Base-by-base conservation (phyloP, 108 stramenopile species). In the Cyclotella atomus region DNA sequence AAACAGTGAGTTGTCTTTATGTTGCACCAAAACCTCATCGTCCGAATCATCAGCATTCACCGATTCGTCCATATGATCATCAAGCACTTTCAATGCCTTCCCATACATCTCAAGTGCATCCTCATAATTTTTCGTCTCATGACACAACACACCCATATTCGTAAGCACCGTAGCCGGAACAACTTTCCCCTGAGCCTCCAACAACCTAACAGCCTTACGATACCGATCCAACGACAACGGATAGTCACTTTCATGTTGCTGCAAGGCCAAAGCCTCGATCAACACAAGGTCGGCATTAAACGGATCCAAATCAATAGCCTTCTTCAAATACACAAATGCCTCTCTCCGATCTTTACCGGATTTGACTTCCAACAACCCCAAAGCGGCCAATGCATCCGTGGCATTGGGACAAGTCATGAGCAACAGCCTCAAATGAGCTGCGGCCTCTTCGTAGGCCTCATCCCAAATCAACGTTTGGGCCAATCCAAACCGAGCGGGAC, bases 231-330 rank as follows among this genome's bases (percentile, higher is more conserved):
- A 74, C 2, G 93, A 65, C 45, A 81, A 65, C 14, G 81, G 61
- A 66, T 87, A 91, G 60, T 82, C 88, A 55, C 75, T 82, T 70
- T 89, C 86, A 32, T 91, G 84, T 44, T 94, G 90, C 67, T 91
- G 93, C 50, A 94, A 60, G 29, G 93, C 93, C 63, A 94, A 53
- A 7, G 93, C 90, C 70, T 94, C 91, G 53, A 90, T 75, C 16
- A 94, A 60, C 16, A 91, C 75, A 29, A 91, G 80, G 24, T 94
- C 85, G 10, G 90, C 78, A 63, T 94, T 89, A 24, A 91, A 76
- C 10, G 93, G 93, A 68, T 94, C 93, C 79, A 94, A 76, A 73
- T 94, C 93, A 63, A 90, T 89, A 2, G 93, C 90, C 76, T 92
- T 89, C 52, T 86, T 85, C 45, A 95, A 61, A 65, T 95, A 81